Evolutionary conservation across 2,329 filamentous ascomycete genomes (phyloP), one percentile per base, ranked within the genome.

Genomic region (Grosmannia huntii): DNA sequence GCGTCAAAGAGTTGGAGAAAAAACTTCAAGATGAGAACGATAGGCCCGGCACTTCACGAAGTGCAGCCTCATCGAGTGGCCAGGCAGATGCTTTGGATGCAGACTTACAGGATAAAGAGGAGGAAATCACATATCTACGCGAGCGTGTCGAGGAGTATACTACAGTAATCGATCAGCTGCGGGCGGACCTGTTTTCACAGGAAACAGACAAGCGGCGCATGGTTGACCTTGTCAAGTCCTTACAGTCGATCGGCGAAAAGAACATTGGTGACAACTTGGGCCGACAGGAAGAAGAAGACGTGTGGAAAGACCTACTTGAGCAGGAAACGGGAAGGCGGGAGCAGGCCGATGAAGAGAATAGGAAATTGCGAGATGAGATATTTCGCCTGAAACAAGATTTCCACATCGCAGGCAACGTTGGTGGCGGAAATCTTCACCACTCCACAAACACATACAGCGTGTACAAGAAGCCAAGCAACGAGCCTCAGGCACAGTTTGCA

Each of bases 251-350:
- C 68, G 78, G 79, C 33, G 82, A 82, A 54, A 73, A 73, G 38
- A 72, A 74, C 23, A 36, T 58, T 4, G 64, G 67, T 21, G 67
- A 72, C 65, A 74, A 69, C 49, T 68, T 80, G 7, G 77, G 76
- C 2, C 73, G 77, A 12, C 78, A 84, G 61, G 82, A 84, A 63
- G 81, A 84, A 64, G 76, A 87, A 68, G 90, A 95, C 62, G 92
- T 96, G 70, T 96, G 90, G 86, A 96, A 95, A 69, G 92, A 96
- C 65, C 82, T 97, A 61, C 80, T 96, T 28, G 90, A 96, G 67
- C 89, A 94, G 63, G 94, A 99, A 71, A 94, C 89, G 2, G 86
- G 87, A 4, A 84, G 90, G 33, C 83, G 92, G 59, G 92, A 96
- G 70, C 89, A 96, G 70, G 84, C 88, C 0, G 91, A 97, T 64